Base-by-base conservation (phyloP, 2,329 filamentous ascomycete genomes). In the Fusarium tuaranense region DNA sequence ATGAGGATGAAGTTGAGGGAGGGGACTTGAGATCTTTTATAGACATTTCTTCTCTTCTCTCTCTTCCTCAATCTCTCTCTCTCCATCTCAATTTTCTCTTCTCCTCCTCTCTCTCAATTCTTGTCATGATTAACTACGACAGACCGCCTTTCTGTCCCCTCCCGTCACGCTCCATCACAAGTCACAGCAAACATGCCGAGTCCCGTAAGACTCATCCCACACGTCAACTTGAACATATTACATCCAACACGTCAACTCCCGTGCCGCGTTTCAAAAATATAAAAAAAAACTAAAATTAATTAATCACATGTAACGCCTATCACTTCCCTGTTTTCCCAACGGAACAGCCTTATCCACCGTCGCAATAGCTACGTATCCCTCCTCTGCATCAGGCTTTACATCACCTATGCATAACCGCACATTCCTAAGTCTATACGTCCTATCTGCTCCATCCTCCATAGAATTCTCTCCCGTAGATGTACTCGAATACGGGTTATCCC, bases 261-360 rank as follows among this genome's bases (percentile, higher is more conserved):
- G 48, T 48, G 14, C 44, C 44, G 44, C 8, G 44, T 48, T 48
- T 48, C 48, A 18, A 16, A 9, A 25, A 13, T 2, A 25, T 2
- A 2, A 7, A 48, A 46, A 22, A 27, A 30, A 53, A 10, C 10
- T 2, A 7, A 53, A 53, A 53, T 53, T 53, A 20, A 30, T 27
- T 48, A 48, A 53, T 39, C 34, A 59, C 34, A 59, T 36, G 36
- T 39, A 59, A 27, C 55, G 34, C 18, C 57, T 44, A 16, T 60
- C 38, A 10, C 27, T 62, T 16, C 39, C n/a, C 20, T 64, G 65
- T 39, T 13, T 67, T 2, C 48, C 44, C 22, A 58, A 38, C 13
- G 60, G 41, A 2, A 70, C 64, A 3, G 59, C 59, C n/a, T 39
- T 59, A 12, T 63, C 68, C 27, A 67, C 41, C 5, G 68, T 67